Evolutionary conservation across 495 filamentous ascomycete genomes (phyloP).

Genomic region (Pseudevernia furfuracea): DNA sequence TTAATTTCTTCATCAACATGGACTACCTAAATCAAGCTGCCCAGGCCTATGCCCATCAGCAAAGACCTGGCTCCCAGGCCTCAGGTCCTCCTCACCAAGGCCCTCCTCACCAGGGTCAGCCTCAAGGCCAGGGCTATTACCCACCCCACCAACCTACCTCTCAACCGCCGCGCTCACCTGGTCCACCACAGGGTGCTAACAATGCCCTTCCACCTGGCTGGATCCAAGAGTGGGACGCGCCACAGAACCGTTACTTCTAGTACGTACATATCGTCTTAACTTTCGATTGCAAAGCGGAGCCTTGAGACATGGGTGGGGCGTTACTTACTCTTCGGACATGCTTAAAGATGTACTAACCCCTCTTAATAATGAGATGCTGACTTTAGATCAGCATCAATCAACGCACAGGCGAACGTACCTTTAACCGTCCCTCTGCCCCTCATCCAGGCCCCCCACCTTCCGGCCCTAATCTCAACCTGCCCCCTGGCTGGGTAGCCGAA

Average conservation of each 20-base stretch:
- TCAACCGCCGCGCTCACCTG: not conserved
- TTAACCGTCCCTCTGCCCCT: not conserved
- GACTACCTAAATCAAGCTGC: not conserved
- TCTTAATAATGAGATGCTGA: not conserved
- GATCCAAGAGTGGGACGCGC: constrained; percentile 6
- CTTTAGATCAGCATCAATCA: not conserved
- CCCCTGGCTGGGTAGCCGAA: not conserved
- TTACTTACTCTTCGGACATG: not conserved
- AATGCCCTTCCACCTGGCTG: not conserved
- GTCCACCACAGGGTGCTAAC: not conserved
- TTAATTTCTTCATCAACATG: not conserved
- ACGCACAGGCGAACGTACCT: constrained; percentile 4
- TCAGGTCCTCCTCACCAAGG: constrained; percentile 1
- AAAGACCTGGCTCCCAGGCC: not conserved
- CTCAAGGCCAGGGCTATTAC: not conserved
- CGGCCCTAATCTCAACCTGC: constrained; percentile 1
- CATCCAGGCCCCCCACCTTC: not conserved
- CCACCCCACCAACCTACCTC: not conserved
- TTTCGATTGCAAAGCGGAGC: not conserved
- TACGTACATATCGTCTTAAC: not conserved
- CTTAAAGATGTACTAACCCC: not conserved
- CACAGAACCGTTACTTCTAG: not conserved
- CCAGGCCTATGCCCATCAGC: not conserved
- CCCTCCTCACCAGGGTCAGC: not conserved
- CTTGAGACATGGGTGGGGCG: not conserved